These are phyloP conservation scores for Saccharomycopsis fermentans DNA, from an alignment of 805 yeast genomes.

Conservation along the genomic window DNA sequence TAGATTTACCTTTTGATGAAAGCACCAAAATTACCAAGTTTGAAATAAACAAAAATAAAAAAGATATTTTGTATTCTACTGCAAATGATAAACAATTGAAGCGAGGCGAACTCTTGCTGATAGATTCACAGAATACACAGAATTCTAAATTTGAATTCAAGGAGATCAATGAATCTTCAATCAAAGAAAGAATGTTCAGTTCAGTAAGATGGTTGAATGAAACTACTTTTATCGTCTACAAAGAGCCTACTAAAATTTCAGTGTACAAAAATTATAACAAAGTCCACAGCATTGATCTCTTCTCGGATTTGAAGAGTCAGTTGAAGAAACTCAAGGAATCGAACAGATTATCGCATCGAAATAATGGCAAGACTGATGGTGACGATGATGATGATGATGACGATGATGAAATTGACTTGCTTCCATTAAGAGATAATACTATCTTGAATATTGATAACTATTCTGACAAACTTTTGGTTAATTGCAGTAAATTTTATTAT, in stretches of 20 bases:
- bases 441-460: conserved; percentile 9
- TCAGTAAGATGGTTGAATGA: conserved; percentile 9
- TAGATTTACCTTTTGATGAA: background rate
- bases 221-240: conserved; percentile 4
- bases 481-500: conserved; percentile 14
- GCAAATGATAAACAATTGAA: background rate
- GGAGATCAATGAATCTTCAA: background rate
- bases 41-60: conserved; percentile 1
- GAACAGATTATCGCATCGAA: background rate
- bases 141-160: background rate
- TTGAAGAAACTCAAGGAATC: background rate
- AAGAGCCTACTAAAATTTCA: conserved; percentile 10
- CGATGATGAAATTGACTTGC: conserved; percentile 13
- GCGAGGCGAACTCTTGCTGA: background rate
- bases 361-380: background rate
- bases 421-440: conserved; percentile 17
- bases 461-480: conserved; percentile 1
- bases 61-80: background rate
- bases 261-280: conserved; percentile 5
- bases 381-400: conserved; percentile 16
- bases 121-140: background rate
- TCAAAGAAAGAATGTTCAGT: background rate
- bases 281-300: conserved; percentile 10
- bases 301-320: conserved; percentile 10
- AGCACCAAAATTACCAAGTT: background rate